A percentile compares a stretch with the other conserved stretches of the same genome.
Evolutionary conservation across 805 yeast species (phyloP).

Genomic region (Saturnispora galanensis): DNA sequence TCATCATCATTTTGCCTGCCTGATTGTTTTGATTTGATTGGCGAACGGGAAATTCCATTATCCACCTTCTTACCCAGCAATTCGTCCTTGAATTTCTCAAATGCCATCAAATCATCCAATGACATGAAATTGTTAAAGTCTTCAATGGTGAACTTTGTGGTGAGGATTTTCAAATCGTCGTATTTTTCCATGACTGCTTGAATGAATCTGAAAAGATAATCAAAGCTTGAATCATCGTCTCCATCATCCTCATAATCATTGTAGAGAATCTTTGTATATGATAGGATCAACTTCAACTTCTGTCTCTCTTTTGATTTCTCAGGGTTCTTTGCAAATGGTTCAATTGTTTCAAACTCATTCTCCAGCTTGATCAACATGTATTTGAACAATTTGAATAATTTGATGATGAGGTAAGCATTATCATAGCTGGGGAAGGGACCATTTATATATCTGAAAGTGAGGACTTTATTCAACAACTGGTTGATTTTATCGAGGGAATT

Average conservation of each 20-base stretch:
- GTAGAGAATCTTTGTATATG: constrained; percentile 25
- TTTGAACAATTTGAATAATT: constrained; percentile 30
- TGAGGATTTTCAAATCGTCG: constrained; percentile 14
- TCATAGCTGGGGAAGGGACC: constrained; percentile 13
- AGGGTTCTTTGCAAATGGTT: constrained; percentile 17
- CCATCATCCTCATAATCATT: constrained; percentile 16
- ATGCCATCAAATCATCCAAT: constrained; percentile 19
- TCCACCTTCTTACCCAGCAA: constrained; percentile 8
- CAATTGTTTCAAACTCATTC: constrained; percentile 19
- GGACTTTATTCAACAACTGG: constrained; percentile 13
- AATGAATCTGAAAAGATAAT: constrained; percentile 24
- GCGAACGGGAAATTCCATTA: constrained; percentile 6
- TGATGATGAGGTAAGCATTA: constrained; percentile 33
- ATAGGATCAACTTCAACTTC: constrained; percentile 23
- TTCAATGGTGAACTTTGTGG: constrained; percentile 12
- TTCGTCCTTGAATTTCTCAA: constrained; percentile 17
- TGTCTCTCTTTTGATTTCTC: constrained; percentile 19
- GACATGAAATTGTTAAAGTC: constrained; percentile 19
- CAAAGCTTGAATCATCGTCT: constrained; percentile 21
- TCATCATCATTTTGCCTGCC: background rate
- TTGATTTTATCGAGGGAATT: constrained; percentile 16
- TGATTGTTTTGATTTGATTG: constrained; percentile 6
- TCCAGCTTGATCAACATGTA: constrained; percentile 18
- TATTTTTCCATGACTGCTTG: constrained; percentile 18
- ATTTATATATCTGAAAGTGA: constrained; percentile 13